phyloP scores from a whole-genome alignment of 1,284 basidiomycete genomes.

The Trametes hirsuta region DNA sequence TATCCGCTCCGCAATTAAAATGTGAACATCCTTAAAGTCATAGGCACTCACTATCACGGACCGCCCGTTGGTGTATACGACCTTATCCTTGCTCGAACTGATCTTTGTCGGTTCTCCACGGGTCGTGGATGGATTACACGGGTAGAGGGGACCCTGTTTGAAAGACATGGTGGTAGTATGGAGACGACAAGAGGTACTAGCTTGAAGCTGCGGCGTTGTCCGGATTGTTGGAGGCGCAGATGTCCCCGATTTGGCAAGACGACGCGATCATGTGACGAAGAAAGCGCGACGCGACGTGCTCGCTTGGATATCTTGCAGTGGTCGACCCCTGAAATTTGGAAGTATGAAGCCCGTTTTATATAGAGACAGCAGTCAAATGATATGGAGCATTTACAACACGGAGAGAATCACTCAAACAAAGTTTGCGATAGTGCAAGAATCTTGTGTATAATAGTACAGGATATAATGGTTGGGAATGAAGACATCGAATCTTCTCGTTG shows the following conservation, averaged over 20 bases:
- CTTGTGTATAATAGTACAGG: too few species aligned
- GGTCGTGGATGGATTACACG: slow-evolving; percentile 76
- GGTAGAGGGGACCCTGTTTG: slow-evolving; percentile 60
- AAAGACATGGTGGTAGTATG: slow-evolving; percentile 53
- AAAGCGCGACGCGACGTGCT: slow-evolving; percentile 18
- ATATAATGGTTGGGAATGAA: too few species aligned
- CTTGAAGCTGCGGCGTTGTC: slow-evolving; percentile 9
- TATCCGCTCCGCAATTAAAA: slow-evolving; percentile 26
- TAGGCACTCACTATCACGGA: slow-evolving; percentile 74
- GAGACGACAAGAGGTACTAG: neutral
- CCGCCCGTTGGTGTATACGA: slow-evolving; percentile 87
- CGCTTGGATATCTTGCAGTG: too few species aligned
- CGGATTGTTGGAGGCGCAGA: slow-evolving; percentile 20
- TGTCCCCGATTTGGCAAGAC: slow-evolving; percentile 25
- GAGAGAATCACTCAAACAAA: too few species aligned
- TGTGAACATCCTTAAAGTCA: neutral
- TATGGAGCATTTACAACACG: too few species aligned
- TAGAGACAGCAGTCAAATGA: too few species aligned
- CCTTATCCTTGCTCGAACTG: slow-evolving; percentile 80
- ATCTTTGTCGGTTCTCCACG: slow-evolving; percentile 84
- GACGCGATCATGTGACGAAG: slow-evolving; percentile 26
- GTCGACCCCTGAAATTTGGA: too few species aligned
- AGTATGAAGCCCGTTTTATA: too few species aligned
- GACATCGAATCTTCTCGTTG: neutral
- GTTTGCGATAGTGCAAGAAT: too few species aligned